Evolutionary conservation across 306 rosid species (phyloP), one percentile per base, ranked within the genome.

Genomic region (Bauhinia variegata): DNA sequence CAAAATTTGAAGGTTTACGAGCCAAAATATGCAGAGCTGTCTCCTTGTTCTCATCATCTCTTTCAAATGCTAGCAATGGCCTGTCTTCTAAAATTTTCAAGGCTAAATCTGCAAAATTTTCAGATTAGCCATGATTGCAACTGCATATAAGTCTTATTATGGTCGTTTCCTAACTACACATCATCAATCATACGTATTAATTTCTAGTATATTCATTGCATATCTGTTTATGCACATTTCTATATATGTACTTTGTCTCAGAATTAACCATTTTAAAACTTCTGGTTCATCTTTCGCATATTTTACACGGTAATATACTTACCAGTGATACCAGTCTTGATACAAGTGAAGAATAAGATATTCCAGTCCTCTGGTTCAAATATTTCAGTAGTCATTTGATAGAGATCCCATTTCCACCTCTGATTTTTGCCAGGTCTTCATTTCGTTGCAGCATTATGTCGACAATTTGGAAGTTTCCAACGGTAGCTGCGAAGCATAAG

Each of bases 11-110:
- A 14, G 8, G 18, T 28, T 49, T 49, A 3, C 54, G 18, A 2
- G 54, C 54, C 54, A 49, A 9, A 16, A 49, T 28, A 49, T 49
- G 54, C 54, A 49, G 15, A 17, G 16, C 54, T 12, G 54, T 49
- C 54, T 49, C 54, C 0, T 14, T 0, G 28, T 49, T 49, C 54
- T 36, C 41, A 36, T 49, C 54, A 49, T 49, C 54, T 10, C 54
- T 0, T 0, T 4, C 23, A 7, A 49, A 15, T 4, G 54, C 54
- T 5, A 49, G 54, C 3, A 3, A 1, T 13, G 13, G 8, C 4
- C 14, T 49, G 19, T 49, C 7, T 49, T 49, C 9, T 6, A 49
- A 49, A 8, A 49, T n/a, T 15, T 4, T 1, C 23, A 49, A 49
- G 8, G 54, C 54, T 4, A 49, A 14, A 49, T 49, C 54, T 49